Evolutionary conservation across 2,329 filamentous ascomycete species (phyloP), one percentile per base, ranked within the genome.

Genomic region (Cercospora sesami): DNA sequence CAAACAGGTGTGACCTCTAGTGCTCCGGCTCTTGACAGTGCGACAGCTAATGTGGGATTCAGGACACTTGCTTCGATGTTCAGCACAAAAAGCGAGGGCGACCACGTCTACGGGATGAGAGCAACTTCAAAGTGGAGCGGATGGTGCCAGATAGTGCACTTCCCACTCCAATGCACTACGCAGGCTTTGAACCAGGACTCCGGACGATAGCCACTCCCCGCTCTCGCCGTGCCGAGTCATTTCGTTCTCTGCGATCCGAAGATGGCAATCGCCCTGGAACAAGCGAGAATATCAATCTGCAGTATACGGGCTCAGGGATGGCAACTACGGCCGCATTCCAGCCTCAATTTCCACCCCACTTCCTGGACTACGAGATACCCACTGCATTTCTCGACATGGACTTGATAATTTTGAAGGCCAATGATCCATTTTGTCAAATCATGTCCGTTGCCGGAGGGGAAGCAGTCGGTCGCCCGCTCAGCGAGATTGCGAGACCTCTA

Each of bases 41-140:
- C 18, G 69, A 60, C 18, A 48, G 33, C 23, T 51, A 36, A 45
- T 62, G 68, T 33, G 62, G 63, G 68, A 75, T 59, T 12, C 85
- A 94, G 83, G 91, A 93, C 67, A 85, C 89, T 7, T 95, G 92
- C 76, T 84, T 92, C 73, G 92, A 95, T 79, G 91, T 95, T 36
- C 90, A 93, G 76, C 92, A 95, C 80, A 95, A 94, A 80, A 95
- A 94, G 78, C 84, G 92, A 73, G 92, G 92, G 51, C 86, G 92
- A 60, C 92, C 92, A 68, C 86, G 92, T 71, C 82, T 95, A 72
- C 87, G 91, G 74, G 91, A 94, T 76, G 90, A 92, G 68, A 66
- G 71, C 39, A 72, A 75, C 14, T 72, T 74, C 66, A 74, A 70
- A 57, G 63, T 71, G 16, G 73, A 75, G 55, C 71, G 70, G 23